These are phyloP conservation scores for Arachnopeziza araneosa DNA, from an alignment of 2,329 filamentous ascomycete genomes.

Conservation along the genomic window DNA sequence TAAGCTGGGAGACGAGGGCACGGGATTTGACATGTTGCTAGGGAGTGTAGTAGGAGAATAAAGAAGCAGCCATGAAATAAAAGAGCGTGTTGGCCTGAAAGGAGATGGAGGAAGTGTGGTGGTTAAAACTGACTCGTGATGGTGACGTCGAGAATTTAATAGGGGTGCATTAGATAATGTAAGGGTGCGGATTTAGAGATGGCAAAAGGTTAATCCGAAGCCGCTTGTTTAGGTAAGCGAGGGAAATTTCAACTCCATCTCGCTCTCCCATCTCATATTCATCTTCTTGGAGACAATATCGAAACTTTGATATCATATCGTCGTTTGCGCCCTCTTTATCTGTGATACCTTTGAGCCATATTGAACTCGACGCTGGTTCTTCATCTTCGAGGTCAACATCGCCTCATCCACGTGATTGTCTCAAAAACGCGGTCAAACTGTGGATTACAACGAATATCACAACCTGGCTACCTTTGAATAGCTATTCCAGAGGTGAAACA, in stretches of 20 bases:
- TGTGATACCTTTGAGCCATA: too few relatives aligned
- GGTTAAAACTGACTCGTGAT: background rate
- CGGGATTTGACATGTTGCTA: background rate
- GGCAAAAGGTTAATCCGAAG: background rate
- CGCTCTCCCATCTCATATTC: background rate
- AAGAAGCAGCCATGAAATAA: background rate
- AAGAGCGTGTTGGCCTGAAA: constrained; percentile 4
- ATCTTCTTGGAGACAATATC: background rate
- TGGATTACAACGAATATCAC: too few relatives aligned
- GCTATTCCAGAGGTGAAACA: background rate
- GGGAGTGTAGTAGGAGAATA: background rate
- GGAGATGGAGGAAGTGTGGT: background rate
- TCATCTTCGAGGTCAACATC: too few relatives aligned
- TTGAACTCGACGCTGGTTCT: too few relatives aligned
- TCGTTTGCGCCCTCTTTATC: too few relatives aligned
- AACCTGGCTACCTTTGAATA: too few relatives aligned
- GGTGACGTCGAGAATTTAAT: constrained; percentile 5
- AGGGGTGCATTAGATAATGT: background rate
- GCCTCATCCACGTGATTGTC: too few relatives aligned
- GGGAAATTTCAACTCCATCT: background rate
- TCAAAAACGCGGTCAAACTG: too few relatives aligned
- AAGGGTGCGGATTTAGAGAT: background rate
- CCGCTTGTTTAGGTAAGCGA: background rate
- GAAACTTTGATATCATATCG: background rate
- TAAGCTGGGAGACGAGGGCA: constrained; percentile 31